Evolutionary conservation across 73 alveolate genomes (phyloP).

Genomic region (Paramecium tetraurelia): DNA sequence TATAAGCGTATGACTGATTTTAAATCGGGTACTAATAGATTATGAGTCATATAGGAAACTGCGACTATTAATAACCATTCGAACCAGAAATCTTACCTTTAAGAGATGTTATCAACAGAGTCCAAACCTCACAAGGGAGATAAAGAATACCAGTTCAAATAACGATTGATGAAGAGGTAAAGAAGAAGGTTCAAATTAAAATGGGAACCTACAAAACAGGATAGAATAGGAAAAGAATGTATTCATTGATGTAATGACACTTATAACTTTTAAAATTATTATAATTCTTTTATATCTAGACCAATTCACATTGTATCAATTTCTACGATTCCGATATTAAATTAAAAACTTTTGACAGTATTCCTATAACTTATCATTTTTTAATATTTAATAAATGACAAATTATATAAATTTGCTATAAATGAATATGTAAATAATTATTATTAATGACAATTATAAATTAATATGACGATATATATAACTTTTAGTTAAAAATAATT

Average conservation of each 20-base stretch:
- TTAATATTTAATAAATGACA: no score
- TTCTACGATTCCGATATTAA: no score
- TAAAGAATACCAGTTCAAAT: background rate
- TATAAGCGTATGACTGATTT: background rate
- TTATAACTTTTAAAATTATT: no score
- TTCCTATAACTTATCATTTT: no score
- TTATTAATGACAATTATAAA: background rate
- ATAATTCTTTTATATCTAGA: no score
- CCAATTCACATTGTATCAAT: no score
- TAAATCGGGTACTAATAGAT: background rate
- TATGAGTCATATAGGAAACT: background rate
- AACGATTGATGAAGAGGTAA: background rate
- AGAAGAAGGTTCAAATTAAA: background rate
- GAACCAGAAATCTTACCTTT: background rate
- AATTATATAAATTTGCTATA: no score
- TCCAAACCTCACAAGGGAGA: background rate
- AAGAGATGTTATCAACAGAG: background rate
- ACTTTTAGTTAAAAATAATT: background rate
- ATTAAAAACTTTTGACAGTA: no score
- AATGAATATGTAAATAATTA: no score
- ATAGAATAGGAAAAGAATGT: background rate
- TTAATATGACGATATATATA: background rate
- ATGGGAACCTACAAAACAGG: background rate
- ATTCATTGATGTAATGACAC: background rate
- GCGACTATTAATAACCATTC: background rate